Evolutionary conservation across 768 basidiomycete species (phyloP).

Genomic region (Cystobasidium ongulense): DNA sequence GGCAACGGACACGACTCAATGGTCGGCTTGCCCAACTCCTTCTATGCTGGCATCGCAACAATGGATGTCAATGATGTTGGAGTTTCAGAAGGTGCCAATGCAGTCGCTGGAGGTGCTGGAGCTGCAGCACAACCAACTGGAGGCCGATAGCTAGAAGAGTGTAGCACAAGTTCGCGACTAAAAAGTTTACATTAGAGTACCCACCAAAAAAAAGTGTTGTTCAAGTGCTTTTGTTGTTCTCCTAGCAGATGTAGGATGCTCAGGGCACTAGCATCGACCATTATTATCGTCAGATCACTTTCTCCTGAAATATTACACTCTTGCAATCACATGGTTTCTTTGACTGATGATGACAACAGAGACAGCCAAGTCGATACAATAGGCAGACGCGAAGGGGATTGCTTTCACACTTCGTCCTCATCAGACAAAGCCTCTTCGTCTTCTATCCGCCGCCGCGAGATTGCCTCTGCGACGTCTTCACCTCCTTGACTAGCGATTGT

Average conservation of each 20-base stretch:
- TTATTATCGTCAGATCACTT: too few relatives aligned
- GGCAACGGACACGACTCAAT: not conserved
- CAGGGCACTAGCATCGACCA: too few relatives aligned
- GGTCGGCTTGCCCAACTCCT: conserved; percentile 30
- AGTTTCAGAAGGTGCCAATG: conserved; percentile 31
- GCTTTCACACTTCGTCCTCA: conserved; percentile 18
- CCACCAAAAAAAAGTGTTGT: not conserved
- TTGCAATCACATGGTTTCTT: too few relatives aligned
- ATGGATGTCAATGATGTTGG: conserved; percentile 30
- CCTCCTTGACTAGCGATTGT: conserved; percentile 17
- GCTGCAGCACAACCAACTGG: not conserved
- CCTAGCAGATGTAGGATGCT: too few relatives aligned
- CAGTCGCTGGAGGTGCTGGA: conserved; percentile 26
- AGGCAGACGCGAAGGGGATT: not conserved
- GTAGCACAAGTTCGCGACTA: too few relatives aligned
- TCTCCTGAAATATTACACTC: too few relatives aligned
- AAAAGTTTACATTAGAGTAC: too few relatives aligned
- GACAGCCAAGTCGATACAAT: not conserved
- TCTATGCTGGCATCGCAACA: conserved; percentile 4
- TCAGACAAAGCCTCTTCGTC: conserved; percentile 27
- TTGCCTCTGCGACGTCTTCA: conserved; percentile 29
- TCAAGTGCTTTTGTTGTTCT: too few relatives aligned
- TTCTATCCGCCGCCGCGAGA: conserved; percentile 14
- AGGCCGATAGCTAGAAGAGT: not conserved
- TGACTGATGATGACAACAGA: not conserved